These are phyloP conservation scores for Albugo laibachii DNA, from an alignment of 352 stramenopile genomes.

Conservation along the genomic window DNA sequence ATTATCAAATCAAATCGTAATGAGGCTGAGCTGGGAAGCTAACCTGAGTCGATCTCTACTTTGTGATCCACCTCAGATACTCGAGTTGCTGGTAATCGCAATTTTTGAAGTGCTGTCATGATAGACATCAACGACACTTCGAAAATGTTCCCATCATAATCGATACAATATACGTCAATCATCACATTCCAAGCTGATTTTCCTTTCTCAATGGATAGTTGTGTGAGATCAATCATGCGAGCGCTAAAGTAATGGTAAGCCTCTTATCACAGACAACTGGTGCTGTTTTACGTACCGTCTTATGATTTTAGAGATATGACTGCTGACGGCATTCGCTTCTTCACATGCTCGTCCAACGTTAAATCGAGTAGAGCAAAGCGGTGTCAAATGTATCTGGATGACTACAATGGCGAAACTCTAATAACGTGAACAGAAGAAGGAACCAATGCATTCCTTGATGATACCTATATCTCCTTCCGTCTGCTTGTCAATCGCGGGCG, in stretches of 20 bases:
- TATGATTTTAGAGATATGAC: constrained; percentile 49
- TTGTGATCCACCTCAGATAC: constrained; percentile 49
- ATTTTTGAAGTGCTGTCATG: constrained; percentile 44
- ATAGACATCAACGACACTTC: constrained; percentile 45
- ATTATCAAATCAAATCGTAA: background rate
- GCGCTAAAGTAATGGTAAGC: constrained; percentile 13
- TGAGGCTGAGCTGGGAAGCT: background rate
- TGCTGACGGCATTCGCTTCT: constrained; percentile 57
- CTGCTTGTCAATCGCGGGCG: constrained; percentile 35
- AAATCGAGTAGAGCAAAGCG: constrained; percentile 55
- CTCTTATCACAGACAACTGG: background rate
- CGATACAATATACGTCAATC: constrained; percentile 59
- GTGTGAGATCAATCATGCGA: constrained; percentile 60
- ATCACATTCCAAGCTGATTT: constrained; percentile 68
- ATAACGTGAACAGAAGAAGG: background rate
- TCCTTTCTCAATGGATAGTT: constrained; percentile 43
- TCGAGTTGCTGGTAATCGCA: constrained; percentile 33
- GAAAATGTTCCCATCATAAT: constrained; percentile 67
- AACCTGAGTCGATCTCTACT: constrained; percentile 42
- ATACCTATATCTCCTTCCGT: constrained; percentile 58
- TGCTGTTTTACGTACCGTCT: constrained; percentile 19
- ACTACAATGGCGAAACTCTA: constrained; percentile 10
- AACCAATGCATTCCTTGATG: background rate
- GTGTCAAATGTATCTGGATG: constrained; percentile 62
- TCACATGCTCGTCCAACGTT: constrained; percentile 44